These are phyloP conservation scores for Panicum miliaceum DNA, from an alignment of 176 grass and related monocot species.

Conservation along the genomic window DNA sequence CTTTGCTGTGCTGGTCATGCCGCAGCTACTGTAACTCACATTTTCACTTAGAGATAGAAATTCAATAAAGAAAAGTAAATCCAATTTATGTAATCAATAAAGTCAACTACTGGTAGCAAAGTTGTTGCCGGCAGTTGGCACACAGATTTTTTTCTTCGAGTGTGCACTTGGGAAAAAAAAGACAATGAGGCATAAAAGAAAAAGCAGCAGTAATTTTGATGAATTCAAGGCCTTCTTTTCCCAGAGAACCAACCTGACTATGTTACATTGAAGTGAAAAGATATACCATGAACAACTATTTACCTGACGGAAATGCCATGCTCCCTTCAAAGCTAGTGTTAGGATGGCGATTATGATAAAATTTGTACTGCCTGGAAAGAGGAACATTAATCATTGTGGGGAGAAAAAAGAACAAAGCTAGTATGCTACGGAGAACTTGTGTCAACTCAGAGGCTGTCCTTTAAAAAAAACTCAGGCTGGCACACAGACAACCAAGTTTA, in stretches of 20 bases:
- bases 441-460: not conserved
- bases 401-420: not conserved
- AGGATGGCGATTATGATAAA: conserved; percentile 83
- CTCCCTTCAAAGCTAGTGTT: conserved; percentile 73
- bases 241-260: not conserved
- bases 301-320: conserved; percentile 97
- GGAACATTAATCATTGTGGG: conserved; percentile 4
- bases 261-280: conserved; percentile 20
- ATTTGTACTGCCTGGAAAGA: conserved; percentile 80
- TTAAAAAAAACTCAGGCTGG: no score
- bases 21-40: not conserved
- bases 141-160: not conserved
- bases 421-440: not conserved
- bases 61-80: not conserved
- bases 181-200: not conserved
- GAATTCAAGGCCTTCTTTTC: not conserved
- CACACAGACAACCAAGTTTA: not conserved
- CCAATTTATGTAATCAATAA: not conserved
- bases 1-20: not conserved
- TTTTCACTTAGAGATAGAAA: not conserved
- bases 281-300: not conserved
- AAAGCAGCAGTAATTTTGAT: not conserved
- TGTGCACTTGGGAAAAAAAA: not conserved
- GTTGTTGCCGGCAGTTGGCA: not conserved
- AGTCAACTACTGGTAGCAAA: not conserved